These are phyloP conservation scores for Gymnopilus junonius DNA, from an alignment of 768 basidiomycete genomes.

Conservation along the genomic window DNA sequence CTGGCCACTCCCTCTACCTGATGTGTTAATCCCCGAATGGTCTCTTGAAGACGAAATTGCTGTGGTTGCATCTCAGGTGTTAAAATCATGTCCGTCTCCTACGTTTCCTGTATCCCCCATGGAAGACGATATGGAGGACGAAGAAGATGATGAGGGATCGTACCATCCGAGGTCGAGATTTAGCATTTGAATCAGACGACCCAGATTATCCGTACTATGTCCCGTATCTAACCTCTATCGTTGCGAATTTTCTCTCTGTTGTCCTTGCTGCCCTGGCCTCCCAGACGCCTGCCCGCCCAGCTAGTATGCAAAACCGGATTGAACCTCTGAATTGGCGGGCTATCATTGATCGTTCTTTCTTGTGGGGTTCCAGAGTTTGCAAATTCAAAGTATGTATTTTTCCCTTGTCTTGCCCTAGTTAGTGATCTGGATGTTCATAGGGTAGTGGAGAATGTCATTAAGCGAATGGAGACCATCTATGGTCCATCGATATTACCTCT, in stretches of 20 bases:
- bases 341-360: constrained; percentile 55
- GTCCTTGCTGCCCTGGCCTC: constrained; percentile 59
- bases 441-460: constrained; percentile 32
- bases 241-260: constrained; percentile 50
- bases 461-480: constrained; percentile 31
- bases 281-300: constrained; percentile 56
- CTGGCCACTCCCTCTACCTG: constrained; percentile 71
- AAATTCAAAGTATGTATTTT: constrained; percentile 40
- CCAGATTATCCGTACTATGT: constrained; percentile 33
- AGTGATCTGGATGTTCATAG: constrained; percentile 24
- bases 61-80: constrained; percentile 44
- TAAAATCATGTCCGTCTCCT: constrained; percentile 27
- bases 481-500: constrained; percentile 20
- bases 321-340: constrained; percentile 66
- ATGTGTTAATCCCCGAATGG: constrained; percentile 74
- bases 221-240: constrained; percentile 44
- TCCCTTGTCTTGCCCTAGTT: background rate
- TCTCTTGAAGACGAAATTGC: constrained; percentile 69
- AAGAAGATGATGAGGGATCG: constrained; percentile 24
- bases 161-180: constrained; percentile 17
- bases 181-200: constrained; percentile 34
- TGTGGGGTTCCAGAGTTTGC: constrained; percentile 38
- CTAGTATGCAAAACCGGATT: constrained; percentile 68
- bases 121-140: constrained; percentile 14
- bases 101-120: constrained; percentile 14